These are phyloP conservation scores for Aspergillus funiculosus DNA, from an alignment of 495 filamentous ascomycete genomes.

Conservation along the genomic window DNA sequence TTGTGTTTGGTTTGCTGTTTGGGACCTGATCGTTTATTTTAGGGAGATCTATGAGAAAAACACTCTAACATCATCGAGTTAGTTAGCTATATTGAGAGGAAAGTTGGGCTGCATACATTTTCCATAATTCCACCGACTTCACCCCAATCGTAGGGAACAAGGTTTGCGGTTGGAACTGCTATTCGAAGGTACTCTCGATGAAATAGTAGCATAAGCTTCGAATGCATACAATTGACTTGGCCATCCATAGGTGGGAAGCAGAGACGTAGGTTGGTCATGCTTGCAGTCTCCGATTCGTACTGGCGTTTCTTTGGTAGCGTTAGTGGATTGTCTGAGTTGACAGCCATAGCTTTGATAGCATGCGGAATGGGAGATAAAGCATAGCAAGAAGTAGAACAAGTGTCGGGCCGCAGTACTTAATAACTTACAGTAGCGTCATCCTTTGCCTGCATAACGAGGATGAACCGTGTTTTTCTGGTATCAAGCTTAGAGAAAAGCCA, in stretches of 20 bases:
- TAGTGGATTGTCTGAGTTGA: no score
- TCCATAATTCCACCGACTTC: conserved; percentile 70
- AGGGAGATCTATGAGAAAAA: conserved; percentile 83
- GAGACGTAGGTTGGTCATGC: conserved; percentile 54
- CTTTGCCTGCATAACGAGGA: conserved; percentile 66
- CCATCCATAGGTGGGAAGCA: conserved; percentile 76
- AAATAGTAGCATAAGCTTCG: conserved; percentile 79
- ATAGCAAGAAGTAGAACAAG: background rate
- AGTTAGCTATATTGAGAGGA: background rate
- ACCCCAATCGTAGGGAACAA: conserved; percentile 80
- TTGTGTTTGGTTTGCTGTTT: conserved; percentile 37
- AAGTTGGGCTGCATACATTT: conserved; percentile 45
- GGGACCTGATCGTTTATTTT: conserved; percentile 33
- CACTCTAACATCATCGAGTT: conserved; percentile 36
- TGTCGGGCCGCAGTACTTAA: background rate
- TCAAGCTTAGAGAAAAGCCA: conserved; percentile 65
- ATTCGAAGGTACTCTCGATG: conserved; percentile 63
- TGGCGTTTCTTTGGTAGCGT: conserved; percentile 25
- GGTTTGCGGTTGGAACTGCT: conserved; percentile 74
- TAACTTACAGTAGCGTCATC: conserved; percentile 45
- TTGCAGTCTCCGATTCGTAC: conserved; percentile 42
- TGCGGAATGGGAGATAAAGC: background rate
- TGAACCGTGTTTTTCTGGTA: conserved; percentile 46
- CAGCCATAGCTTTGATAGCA: background rate
- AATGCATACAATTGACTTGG: conserved; percentile 71